These are phyloP conservation scores for Fusarium phyllophilum DNA, from an alignment of 2,329 filamentous ascomycete genomes.

Conservation along the genomic window DNA sequence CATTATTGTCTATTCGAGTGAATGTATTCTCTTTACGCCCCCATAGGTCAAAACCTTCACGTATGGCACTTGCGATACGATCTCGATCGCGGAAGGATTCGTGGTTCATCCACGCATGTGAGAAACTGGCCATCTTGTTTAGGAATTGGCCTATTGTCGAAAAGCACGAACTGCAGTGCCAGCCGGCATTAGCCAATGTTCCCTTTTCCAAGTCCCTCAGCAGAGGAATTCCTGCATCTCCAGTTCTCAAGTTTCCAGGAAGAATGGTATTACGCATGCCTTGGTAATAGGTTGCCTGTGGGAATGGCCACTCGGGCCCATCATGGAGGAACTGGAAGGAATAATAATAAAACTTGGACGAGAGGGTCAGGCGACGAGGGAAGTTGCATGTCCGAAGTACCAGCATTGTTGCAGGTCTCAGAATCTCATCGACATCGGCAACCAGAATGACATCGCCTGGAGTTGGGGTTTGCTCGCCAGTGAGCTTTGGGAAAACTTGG, in stretches of 20 bases:
- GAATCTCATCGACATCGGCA: constrained; percentile 70
- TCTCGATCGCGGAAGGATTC: constrained; percentile 58
- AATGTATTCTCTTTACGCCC: constrained; percentile 60
- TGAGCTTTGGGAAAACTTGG: constrained; percentile 63
- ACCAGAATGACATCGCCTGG: constrained; percentile 67
- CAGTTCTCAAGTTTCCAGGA: constrained; percentile 64
- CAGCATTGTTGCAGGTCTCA: constrained; percentile 60
- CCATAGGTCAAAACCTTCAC: constrained; percentile 65
- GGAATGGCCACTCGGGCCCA: constrained; percentile 62
- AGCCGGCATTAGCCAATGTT: constrained; percentile 61
- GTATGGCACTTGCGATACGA: constrained; percentile 61
- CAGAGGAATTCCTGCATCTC: constrained; percentile 54
- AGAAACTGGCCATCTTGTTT: constrained; percentile 66
- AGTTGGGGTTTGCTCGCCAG: constrained; percentile 53
- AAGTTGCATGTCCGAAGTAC: constrained; percentile 62
- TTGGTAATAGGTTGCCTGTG: constrained; percentile 67
- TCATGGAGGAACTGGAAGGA: constrained; percentile 62
- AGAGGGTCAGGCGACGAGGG: constrained; percentile 62
- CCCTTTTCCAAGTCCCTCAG: constrained; percentile 55
- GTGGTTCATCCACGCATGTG: constrained; percentile 63
- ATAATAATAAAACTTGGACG: constrained; percentile 66
- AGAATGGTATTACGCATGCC: constrained; percentile 57
- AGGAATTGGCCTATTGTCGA: constrained; percentile 64
- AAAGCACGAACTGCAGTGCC: constrained; percentile 73
- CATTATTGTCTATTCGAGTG: constrained; percentile 59